Conservation (phyloP, 352 stramenopile species). For the Bremia lactucae region DNA sequence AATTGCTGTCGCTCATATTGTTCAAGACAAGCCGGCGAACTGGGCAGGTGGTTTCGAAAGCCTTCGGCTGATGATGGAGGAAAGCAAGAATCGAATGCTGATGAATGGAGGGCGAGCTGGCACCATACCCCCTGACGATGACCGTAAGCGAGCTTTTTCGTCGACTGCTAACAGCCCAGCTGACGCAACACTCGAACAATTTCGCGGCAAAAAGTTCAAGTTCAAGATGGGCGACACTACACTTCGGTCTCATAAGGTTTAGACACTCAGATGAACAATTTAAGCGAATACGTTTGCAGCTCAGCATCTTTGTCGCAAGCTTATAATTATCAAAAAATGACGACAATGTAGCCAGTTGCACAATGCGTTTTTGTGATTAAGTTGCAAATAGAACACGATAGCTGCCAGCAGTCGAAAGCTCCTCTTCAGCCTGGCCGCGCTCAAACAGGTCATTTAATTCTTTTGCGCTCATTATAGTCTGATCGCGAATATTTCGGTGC, state of each 20-base stretch:
- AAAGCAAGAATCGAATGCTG: slow-evolving; percentile 57
- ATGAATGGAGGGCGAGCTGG: slow-evolving; percentile 20
- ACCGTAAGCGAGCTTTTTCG: slow-evolving; percentile 28
- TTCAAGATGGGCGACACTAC: slow-evolving; percentile 67
- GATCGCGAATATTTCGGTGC: slow-evolving; percentile 5
- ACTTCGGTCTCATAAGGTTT: slow-evolving; percentile 79
- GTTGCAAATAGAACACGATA: slow-evolving; percentile 24
- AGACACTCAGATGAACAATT: no score
- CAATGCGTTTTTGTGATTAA: no score
- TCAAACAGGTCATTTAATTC: slow-evolving; percentile 16
- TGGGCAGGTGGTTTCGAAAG: slow-evolving; percentile 78
- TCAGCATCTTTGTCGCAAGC: no score
- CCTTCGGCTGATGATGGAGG: slow-evolving; percentile 74
- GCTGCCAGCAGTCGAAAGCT: slow-evolving; percentile 21
- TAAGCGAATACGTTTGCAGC: no score
- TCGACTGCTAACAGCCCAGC: slow-evolving; percentile 15
- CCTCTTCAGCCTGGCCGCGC: slow-evolving; percentile 13
- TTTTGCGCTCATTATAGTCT: slow-evolving; percentile 14
- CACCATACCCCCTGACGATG: slow-evolving; percentile 16
- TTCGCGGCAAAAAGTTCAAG: slow-evolving; percentile 82
- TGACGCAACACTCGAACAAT: slow-evolving; percentile 50
- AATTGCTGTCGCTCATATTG: slow-evolving; percentile 66
- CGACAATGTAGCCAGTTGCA: not conserved
- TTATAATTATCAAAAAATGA: no score
- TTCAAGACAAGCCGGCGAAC: slow-evolving; percentile 66